Conservation (phyloP, 2,329 filamentous ascomycete genomes). For the Helminthosporium solani region DNA sequence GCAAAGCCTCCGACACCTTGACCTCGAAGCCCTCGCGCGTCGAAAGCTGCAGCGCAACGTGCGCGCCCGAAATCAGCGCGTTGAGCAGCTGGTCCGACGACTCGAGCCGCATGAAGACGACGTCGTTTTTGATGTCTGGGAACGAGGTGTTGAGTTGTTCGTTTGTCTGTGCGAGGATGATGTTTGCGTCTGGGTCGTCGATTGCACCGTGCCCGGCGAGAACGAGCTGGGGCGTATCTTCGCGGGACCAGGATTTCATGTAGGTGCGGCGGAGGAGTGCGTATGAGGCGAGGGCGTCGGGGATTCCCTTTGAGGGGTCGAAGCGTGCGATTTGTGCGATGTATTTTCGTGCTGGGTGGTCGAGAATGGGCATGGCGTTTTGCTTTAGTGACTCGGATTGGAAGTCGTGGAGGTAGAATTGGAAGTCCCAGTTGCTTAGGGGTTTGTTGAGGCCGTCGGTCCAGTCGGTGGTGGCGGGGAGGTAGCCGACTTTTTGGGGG, state of each 20-base stretch:
- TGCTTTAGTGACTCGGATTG: constrained; percentile 61
- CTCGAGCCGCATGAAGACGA: constrained; percentile 74
- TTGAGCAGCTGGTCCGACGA: constrained; percentile 81
- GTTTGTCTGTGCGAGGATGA: constrained; percentile 72
- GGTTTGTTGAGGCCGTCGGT: constrained; percentile 79
- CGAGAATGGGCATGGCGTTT: constrained; percentile 57
- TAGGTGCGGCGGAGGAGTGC: constrained; percentile 67
- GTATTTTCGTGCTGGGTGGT: constrained; percentile 65
- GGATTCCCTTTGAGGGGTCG: constrained; percentile 80
- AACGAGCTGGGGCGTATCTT: constrained; percentile 67
- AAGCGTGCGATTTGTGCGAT: constrained; percentile 81
- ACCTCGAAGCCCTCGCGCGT: constrained; percentile 83
- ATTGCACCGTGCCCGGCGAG: constrained; percentile 78
- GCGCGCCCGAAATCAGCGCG: constrained; percentile 69
- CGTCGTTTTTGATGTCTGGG: constrained; percentile 50
- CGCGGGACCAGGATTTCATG: constrained; percentile 51
- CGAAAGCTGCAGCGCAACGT: constrained; percentile 75
- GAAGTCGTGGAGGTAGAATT: constrained; percentile 75
- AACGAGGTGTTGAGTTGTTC: constrained; percentile 64
- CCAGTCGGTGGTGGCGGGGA: constrained; percentile 83
- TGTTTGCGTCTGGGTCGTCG: constrained; percentile 74
- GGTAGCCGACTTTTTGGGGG: constrained; percentile 66
- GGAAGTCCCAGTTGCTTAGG: constrained; percentile 67
- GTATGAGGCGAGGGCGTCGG: constrained; percentile 74
- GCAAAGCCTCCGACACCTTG: constrained; percentile 80